Base-by-base conservation (phyloP, 192 early-diverging fungal genomes). In the Backusella macrospora region DNA sequence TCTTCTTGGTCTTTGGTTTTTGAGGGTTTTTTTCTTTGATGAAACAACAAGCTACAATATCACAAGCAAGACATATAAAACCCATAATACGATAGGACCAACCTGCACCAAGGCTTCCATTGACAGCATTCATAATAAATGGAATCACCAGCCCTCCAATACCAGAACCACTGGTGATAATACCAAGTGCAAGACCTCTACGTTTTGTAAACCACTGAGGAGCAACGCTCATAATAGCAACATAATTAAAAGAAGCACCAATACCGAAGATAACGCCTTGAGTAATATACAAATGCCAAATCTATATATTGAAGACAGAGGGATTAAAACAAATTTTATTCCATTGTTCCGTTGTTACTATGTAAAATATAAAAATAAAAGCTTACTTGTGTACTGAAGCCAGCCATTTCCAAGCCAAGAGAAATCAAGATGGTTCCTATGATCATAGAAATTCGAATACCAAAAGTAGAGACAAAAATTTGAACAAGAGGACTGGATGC, bases 131-230 rank as follows among this genome's bases (percentile, higher is more conserved):
- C 68, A 83, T 82, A 34, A 92, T 78, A 18, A 86, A 84, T 2
- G 87, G 80, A 73, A 92, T 80, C 21, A 86, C 82, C 9, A 94
- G 76, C 4, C 91, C 92, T 59, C 93, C 93, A 59, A 92, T 74
- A 16, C 93, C 93, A 14, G 85, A 82, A 5, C 93, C 93, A 45
- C 90, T 70, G 26, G 80, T 80, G 37, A 85, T 82, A 59, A 85
- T 80, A 10, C 89, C 89, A 0, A 85, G 71, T 2, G 89, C 89
- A 34, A 87, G 65, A 6, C 85, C 87, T 59, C 87, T 81, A 23
- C 83, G 82, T 70, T 73, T 81, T 37, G 83, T 82, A 74, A 87
- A 88, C 85, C 85, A 88, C 76, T 85, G 85, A 15, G 87, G 76
- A 0, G 85, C 84, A 45, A 45, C 68, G 12, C 78, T 78, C 48